Conservation (phyloP, 495 filamentous ascomycete species). For the Platismatia glauca region DNA sequence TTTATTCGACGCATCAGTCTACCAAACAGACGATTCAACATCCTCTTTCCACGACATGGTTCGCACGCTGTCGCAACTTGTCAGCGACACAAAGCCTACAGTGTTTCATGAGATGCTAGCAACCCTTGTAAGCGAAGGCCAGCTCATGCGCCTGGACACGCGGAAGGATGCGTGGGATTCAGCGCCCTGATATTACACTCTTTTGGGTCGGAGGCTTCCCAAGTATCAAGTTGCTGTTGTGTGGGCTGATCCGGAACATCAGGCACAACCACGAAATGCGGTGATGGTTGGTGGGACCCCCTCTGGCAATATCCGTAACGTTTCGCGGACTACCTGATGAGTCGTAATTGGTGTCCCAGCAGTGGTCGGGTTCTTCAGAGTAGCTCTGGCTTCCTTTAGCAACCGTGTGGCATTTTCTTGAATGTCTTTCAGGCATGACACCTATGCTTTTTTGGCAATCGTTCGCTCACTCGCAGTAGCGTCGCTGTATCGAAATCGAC, state of each 20-base stretch:
- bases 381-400: too few species aligned
- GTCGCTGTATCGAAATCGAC: too few species aligned
- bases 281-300: too few species aligned
- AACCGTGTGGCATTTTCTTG: too few species aligned
- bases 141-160: constrained; percentile 84
- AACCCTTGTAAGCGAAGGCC: constrained; percentile 76
- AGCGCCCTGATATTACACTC: constrained; percentile 22
- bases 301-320: too few species aligned
- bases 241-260: constrained; percentile 18
- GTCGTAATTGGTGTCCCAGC: too few species aligned
- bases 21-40: constrained; percentile 79
- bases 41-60: constrained; percentile 93
- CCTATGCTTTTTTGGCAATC: too few species aligned
- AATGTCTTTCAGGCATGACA: too few species aligned
- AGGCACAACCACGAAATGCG: too few species aligned
- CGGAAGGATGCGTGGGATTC: constrained; percentile 52
- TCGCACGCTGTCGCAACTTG: constrained; percentile 68
- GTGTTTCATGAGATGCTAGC: constrained; percentile 91
- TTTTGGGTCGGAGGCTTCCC: constrained; percentile 13
- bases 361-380: too few species aligned
- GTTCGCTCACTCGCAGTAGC: too few species aligned
- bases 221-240: constrained; percentile 9
- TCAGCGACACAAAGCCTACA: constrained; percentile 68
- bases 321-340: too few species aligned
- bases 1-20: constrained; percentile 94